Conservation (phyloP, 345 rosid genomes). For the Populus simonii region DNA sequence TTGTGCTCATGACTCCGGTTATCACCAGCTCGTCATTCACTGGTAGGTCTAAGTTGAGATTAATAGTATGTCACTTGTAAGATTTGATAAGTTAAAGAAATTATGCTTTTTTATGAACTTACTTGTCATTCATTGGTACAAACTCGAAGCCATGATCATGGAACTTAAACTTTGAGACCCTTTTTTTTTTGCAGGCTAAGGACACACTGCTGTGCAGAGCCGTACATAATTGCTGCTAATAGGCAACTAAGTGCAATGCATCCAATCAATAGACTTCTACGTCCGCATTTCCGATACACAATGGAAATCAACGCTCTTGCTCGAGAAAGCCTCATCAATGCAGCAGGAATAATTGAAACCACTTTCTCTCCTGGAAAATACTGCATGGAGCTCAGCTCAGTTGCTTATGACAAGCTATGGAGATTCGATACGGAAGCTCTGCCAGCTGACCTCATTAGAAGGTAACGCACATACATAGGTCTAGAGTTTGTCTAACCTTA, state of each 20-base stretch:
- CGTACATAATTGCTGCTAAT: constrained; percentile 56
- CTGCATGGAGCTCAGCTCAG: constrained; percentile 48
- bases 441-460: constrained; percentile 45
- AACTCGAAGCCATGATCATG: background rate
- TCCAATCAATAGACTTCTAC: constrained; percentile 50
- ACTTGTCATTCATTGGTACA: too few species aligned
- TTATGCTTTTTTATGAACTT: too few species aligned
- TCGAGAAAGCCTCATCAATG: constrained; percentile 44
- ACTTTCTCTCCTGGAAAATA: constrained; percentile 48
- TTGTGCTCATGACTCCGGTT: constrained; percentile 55
- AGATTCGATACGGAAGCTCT: constrained; percentile 44
- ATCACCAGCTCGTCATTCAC: constrained; percentile 68
- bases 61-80: too few species aligned
- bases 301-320: constrained; percentile 69
- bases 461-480: constrained; percentile 12
- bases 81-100: too few species aligned
- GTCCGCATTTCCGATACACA: constrained; percentile 70
- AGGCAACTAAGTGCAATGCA: constrained; percentile 61
- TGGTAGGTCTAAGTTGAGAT: constrained; percentile 35
- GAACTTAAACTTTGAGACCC: background rate
- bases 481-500: too few species aligned
- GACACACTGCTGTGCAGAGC: constrained; percentile 38
- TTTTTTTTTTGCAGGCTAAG: constrained; percentile 4
- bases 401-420: constrained; percentile 40
- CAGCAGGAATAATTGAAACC: constrained; percentile 55